These are phyloP conservation scores for Ascochyta pisi DNA, from an alignment of 2,329 filamentous ascomycete genomes.

Conservation along the genomic window DNA sequence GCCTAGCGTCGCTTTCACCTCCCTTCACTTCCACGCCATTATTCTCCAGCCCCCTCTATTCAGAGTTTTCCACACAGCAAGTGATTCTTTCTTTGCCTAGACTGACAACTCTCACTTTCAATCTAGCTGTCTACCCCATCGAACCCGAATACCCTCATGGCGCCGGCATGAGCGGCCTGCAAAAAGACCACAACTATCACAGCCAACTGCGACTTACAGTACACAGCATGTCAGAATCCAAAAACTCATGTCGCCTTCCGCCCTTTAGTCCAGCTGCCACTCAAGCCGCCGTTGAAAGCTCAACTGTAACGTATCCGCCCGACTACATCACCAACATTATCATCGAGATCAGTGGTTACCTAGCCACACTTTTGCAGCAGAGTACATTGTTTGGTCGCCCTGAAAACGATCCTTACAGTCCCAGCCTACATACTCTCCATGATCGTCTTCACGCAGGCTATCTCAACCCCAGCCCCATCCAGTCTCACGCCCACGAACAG, in stretches of 20 bases:
- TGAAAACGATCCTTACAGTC: slow-evolving; percentile 30
- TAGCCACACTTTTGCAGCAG: slow-evolving; percentile 23
- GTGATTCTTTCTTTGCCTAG: background rate
- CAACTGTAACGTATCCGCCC: slow-evolving; percentile 9
- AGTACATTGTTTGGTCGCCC: slow-evolving; percentile 19
- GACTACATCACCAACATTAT: slow-evolving; percentile 22
- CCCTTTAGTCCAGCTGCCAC: slow-evolving; percentile 25
- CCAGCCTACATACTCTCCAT: slow-evolving; percentile 38
- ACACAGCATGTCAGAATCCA: background rate
- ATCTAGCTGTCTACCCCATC: background rate
- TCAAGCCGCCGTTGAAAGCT: slow-evolving; percentile 19
- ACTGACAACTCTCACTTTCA: background rate
- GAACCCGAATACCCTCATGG: background rate
- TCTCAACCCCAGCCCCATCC: slow-evolving; percentile 23
- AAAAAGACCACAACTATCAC: background rate
- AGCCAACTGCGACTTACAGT: background rate
- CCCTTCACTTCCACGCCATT: slow-evolving; percentile 9
- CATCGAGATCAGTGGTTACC: slow-evolving; percentile 20
- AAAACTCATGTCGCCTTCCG: slow-evolving; percentile 6
- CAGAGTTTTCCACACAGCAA: slow-evolving; percentile 1
- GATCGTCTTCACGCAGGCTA: slow-evolving; percentile 45
- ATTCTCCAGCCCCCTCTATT: slow-evolving; percentile 19
- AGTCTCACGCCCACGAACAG: slow-evolving; percentile 20
- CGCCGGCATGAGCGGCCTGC: slow-evolving; percentile 1
- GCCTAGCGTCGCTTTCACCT: slow-evolving; percentile 24